Conservation (phyloP, 1,139 yeast species). For the Geotrichum phurueaensis region DNA sequence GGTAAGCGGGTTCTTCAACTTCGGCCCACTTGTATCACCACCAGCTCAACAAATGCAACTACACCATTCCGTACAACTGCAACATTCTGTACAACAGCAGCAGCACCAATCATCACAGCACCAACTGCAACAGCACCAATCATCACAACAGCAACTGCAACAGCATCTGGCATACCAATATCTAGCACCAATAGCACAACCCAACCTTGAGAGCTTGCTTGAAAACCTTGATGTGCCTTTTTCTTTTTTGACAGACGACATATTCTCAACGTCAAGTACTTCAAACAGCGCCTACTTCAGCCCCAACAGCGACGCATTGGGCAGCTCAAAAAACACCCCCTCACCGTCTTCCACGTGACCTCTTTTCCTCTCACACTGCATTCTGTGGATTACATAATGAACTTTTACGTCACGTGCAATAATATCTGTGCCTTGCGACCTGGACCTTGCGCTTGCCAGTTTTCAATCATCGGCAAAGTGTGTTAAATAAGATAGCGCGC, state of each 20-base stretch:
- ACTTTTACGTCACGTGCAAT: not conserved
- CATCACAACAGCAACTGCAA: not conserved
- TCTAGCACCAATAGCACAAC: not conserved
- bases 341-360: not conserved
- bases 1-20: not conserved
- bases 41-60: not conserved
- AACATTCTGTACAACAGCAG: not conserved
- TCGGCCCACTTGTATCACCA: not conserved
- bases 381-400: not conserved
- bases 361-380: not conserved
- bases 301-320: not conserved
- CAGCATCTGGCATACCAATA: not conserved
- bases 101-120: not conserved
- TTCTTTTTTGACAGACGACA: not conserved
- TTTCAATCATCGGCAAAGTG: not conserved
- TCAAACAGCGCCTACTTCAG: not conserved
- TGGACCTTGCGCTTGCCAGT: not conserved
- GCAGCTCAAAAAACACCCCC: not conserved
- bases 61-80: not conserved
- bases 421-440: not conserved
- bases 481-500: not conserved
- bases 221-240: constrained; percentile 1
- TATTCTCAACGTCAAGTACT: not conserved
- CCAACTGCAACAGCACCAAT: not conserved
- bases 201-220: not conserved